A percentile compares a stretch with the other conserved stretches of the same genome.
Conservation (phyloP, 2,329 filamentous ascomycete species). For the Apiospora arundinis region DNA sequence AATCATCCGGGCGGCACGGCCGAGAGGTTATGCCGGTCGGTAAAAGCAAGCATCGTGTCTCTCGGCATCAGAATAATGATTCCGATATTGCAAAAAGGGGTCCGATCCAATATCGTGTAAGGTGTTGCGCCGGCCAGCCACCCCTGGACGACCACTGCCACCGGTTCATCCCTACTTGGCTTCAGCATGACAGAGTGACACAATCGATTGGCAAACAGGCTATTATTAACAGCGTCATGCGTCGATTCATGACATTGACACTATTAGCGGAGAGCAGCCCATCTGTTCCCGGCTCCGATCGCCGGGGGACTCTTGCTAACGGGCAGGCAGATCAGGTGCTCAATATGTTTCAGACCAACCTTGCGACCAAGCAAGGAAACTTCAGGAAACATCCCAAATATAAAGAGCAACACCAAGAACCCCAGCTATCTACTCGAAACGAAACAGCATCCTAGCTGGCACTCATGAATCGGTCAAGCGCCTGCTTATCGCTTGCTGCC, state of each 20-base stretch:
- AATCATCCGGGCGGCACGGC: neutral
- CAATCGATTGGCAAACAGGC: neutral
- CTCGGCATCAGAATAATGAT: neutral
- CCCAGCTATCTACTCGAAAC: neutral
- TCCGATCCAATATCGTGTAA: neutral
- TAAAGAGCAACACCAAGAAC: neutral
- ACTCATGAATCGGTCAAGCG: neutral
- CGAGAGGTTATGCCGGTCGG: neutral
- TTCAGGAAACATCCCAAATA: neutral
- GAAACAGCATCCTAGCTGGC: neutral
- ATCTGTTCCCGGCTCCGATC: neutral
- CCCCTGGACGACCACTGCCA: neutral
- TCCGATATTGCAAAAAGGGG: neutral
- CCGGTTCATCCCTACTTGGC: neutral
- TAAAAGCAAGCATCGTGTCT: neutral
- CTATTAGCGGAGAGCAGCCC: neutral
- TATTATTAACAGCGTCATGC: neutral
- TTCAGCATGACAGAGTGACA: neutral
- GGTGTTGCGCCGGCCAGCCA: neutral
- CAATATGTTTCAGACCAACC: neutral
- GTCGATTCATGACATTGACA: neutral
- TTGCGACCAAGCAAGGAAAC: neutral
- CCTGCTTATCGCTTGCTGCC: neutral
- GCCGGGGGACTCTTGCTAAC: neutral
- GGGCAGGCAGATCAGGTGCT: neutral